Evolutionary conservation across 495 filamentous ascomycete species (phyloP), one percentile per base, ranked within the genome.

Genomic region (Extremus antarcticus): DNA sequence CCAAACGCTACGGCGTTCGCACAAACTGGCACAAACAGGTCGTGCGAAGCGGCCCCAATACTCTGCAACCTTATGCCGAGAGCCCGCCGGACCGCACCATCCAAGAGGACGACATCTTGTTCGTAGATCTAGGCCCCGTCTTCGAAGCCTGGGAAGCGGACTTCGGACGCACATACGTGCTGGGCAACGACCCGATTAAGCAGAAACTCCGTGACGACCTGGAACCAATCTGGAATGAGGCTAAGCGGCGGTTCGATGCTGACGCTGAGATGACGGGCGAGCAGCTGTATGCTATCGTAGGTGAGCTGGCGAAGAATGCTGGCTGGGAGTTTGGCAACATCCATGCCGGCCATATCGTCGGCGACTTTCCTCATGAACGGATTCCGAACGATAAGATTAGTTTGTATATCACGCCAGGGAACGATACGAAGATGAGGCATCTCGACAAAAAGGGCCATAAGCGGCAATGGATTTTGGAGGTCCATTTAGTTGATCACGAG

Each of bases 11-110:
- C 57, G 68, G 67, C 22, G 65, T 78, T 19, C 61, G 65, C 20
- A 76, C 71, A 2, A 71, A 76, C 24, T 77, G 75, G 74, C 74
- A 77, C 59, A 78, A 76, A 58, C 71, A 74, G 10, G 70, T 76
- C 1, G 68, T 77, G 43, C 68, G 75, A 13, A 75, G 73, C 43
- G 75, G 75, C 1, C 70, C 70, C 22, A 78, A 77, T 55, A 78
- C 74, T 0, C 40, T 76, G 1, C 52, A 58, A 10, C 74, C 74
- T 0, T 77, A 74, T 35, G 53, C 64, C 7, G 74, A 73, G 3
- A 76, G 75, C 49, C 74, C 73, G 3, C 73, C 74, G 1, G 73
- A 78, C 54, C 74, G 74, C 2, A 61, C 72, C 25, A 73, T 78
- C 46, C 55, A 71, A 41, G 48, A 52, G 13, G 73, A 78, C 47